Evolutionary conservation across 2,329 filamentous ascomycete genomes (phyloP).

Genomic region (Apiospora malaysiana): DNA sequence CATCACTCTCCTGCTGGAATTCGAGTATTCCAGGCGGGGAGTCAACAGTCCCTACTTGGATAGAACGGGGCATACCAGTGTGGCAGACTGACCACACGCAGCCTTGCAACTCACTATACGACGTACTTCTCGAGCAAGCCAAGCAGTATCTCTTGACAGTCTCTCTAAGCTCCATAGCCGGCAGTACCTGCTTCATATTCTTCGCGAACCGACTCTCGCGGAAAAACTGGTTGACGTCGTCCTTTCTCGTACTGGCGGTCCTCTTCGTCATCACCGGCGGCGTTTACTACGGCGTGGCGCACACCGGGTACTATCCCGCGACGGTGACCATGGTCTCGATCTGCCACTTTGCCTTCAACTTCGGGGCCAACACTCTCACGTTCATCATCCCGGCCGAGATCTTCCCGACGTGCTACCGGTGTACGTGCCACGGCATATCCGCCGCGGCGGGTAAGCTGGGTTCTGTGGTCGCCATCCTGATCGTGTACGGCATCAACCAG

Average conservation of each 20-base stretch:
- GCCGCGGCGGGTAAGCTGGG: constrained; percentile 66
- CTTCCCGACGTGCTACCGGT: constrained; percentile 68
- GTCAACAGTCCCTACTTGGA: constrained; percentile 52
- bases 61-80: constrained; percentile 45
- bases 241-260: constrained; percentile 52
- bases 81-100: constrained; percentile 57
- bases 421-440: constrained; percentile 66
- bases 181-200: constrained; percentile 55
- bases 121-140: constrained; percentile 56
- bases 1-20: constrained; percentile 53
- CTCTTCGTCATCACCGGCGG: constrained; percentile 56
- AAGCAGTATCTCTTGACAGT: constrained; percentile 60
- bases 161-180: constrained; percentile 56
- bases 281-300: constrained; percentile 55
- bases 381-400: constrained; percentile 70
- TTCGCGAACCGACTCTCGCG: constrained; percentile 54
- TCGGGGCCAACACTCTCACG: constrained; percentile 66
- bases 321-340: constrained; percentile 58
- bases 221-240: constrained; percentile 55
- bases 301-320: constrained; percentile 43
- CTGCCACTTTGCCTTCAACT: constrained; percentile 61
- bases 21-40: constrained; percentile 49
- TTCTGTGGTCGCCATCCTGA: constrained; percentile 36
- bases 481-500: constrained; percentile 52
- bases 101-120: constrained; percentile 58